A percentile compares a stretch with the other conserved stretches of the same genome.
Evolutionary conservation across 2,329 filamentous ascomycete species (phyloP).

Genomic region (Ophiostoma fasciatum): DNA sequence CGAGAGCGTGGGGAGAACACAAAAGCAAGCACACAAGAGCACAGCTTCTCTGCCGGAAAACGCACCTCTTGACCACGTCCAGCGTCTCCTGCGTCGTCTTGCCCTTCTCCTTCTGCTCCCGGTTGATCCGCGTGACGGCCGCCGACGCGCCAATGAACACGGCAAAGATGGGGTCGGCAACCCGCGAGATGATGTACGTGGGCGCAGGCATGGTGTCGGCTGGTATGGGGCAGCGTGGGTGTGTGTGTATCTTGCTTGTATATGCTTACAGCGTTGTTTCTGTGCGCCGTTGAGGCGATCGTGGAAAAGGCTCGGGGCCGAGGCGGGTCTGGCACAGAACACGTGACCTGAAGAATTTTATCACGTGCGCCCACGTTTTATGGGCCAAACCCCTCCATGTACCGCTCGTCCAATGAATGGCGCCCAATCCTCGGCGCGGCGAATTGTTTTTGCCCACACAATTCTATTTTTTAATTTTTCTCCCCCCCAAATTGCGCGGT

Average conservation of each 20-base stretch:
- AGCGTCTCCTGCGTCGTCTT: slow-evolving; percentile 35
- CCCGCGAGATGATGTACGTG: slow-evolving; percentile 44
- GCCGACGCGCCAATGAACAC: slow-evolving; percentile 40
- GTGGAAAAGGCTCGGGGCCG: too few species aligned
- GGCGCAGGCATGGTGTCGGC: slow-evolving; percentile 32
- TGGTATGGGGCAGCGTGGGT: too few species aligned
- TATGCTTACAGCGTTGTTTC: not conserved
- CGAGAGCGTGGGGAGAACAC: not conserved
- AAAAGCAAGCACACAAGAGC: too few species aligned
- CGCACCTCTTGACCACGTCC: slow-evolving; percentile 30
- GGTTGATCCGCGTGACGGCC: slow-evolving; percentile 41
- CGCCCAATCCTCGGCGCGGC: not conserved
- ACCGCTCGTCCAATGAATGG: not conserved
- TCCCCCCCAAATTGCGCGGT: too few species aligned
- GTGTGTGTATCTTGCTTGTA: too few species aligned
- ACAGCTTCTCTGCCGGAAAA: too few species aligned
- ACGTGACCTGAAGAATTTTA: too few species aligned
- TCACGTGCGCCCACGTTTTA: not conserved
- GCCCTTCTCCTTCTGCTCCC: slow-evolving; percentile 44
- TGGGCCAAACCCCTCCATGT: too few species aligned
- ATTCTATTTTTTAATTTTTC: slow-evolving; percentile 10
- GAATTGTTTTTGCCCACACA: slow-evolving; percentile 13
- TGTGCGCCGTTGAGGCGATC: too few species aligned
- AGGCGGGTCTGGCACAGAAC: too few species aligned
- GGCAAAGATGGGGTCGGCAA: slow-evolving; percentile 44